phyloP scores from a whole-genome alignment of 768 basidiomycete species.

The Tylopilus felleus region DNA sequence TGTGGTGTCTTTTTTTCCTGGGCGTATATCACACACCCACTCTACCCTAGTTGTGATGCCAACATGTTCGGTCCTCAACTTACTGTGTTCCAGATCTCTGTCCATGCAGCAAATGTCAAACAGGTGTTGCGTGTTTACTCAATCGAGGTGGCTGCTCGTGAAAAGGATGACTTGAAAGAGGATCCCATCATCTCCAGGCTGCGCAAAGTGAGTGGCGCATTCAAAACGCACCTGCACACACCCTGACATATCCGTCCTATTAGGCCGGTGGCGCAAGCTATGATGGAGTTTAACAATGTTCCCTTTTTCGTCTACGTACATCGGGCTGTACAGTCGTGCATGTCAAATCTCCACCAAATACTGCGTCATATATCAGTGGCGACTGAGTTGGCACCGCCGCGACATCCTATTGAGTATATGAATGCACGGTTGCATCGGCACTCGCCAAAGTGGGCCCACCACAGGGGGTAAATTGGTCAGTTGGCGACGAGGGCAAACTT shows the following conservation, averaged over 20 bases:
- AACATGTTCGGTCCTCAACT: slow-evolving; percentile 30
- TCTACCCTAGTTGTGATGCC: slow-evolving; percentile 23
- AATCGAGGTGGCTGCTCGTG: slow-evolving; percentile 83
- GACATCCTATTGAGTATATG: slow-evolving; percentile 2
- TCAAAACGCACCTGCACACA: slow-evolving; percentile 2
- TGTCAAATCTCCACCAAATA: slow-evolving; percentile 10
- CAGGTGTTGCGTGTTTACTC: slow-evolving; percentile 70
- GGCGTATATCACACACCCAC: slow-evolving; percentile 22
- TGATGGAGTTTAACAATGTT: slow-evolving; percentile 62
- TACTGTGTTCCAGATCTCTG: slow-evolving; percentile 67
- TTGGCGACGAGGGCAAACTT: slow-evolving; percentile 36
- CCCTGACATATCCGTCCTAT: slow-evolving; percentile 14
- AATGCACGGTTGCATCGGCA: slow-evolving; percentile 1
- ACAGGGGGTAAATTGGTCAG: slow-evolving; percentile 8
- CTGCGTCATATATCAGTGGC: slow-evolving; percentile 25
- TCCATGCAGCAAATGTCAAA: slow-evolving; percentile 89
- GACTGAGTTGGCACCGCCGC: slow-evolving; percentile 21
- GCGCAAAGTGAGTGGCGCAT: slow-evolving; percentile 61
- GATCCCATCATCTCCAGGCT: slow-evolving; percentile 79
- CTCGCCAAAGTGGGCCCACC: slow-evolving; percentile 1
- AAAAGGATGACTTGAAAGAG: slow-evolving; percentile 82
- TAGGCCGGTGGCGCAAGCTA: slow-evolving; percentile 89
- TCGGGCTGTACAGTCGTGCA: slow-evolving; percentile 11
- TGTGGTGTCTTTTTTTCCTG: slow-evolving; percentile 6
- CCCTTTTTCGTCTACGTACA: slow-evolving; percentile 13